Conservation (phyloP, 139 green algal genomes). For the Micromonas commoda region DNA sequence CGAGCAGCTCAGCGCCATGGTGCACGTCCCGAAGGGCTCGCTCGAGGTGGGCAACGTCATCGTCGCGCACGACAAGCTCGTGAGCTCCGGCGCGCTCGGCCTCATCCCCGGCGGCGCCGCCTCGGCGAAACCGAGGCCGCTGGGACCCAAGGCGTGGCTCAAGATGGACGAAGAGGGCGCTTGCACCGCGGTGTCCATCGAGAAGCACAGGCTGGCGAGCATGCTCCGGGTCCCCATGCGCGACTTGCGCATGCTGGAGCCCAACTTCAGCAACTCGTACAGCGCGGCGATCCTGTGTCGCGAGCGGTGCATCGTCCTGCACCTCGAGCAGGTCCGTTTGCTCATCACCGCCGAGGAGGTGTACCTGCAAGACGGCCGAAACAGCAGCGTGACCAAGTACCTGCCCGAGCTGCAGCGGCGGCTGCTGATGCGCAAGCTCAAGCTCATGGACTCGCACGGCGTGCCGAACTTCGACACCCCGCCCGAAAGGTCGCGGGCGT, state of each 20-base stretch:
- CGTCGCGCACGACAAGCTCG: too few relatives aligned
- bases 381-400: slow-evolving; percentile 2
- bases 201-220: not conserved
- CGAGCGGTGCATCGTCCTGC: slow-evolving; percentile 42
- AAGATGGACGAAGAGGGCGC: not conserved
- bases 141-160: not conserved
- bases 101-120: too few relatives aligned
- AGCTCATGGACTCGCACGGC: not conserved
- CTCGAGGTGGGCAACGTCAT: too few relatives aligned
- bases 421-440: not conserved
- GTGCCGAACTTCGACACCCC: not conserved
- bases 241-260: slow-evolving; percentile 45
- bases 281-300: slow-evolving; percentile 39
- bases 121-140: too few relatives aligned
- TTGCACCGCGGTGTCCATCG: not conserved
- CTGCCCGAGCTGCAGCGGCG: slow-evolving; percentile 2
- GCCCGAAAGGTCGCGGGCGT: too few relatives aligned
- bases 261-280: slow-evolving; percentile 23
- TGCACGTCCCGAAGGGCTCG: too few relatives aligned
- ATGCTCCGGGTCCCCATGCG: slow-evolving; percentile 31
- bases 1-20: too few relatives aligned
- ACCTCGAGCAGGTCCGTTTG: slow-evolving; percentile 36
- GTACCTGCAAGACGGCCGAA: not conserved
- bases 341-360: slow-evolving; percentile 22
- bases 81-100: too few relatives aligned